Conservation (phyloP, 2,329 filamentous ascomycete species). For the Sporothrix luriei region DNA sequence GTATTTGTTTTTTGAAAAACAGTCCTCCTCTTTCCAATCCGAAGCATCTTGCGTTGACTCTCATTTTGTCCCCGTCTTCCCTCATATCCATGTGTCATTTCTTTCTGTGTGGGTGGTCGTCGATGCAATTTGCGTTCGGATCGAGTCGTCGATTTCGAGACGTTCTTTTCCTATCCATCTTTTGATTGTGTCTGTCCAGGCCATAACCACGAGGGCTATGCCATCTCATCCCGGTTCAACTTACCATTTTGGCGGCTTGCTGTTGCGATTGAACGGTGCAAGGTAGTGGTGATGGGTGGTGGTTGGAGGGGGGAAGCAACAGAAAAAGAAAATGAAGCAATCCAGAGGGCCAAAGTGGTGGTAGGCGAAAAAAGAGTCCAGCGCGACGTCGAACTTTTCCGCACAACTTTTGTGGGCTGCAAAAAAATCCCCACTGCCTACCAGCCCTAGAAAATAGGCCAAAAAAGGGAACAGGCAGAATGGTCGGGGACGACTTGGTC, state of each 20-base stretch:
- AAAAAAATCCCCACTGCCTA: constrained; percentile 42
- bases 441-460: constrained; percentile 41
- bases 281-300: constrained; percentile 42
- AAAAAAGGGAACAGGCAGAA: constrained; percentile 25
- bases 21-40: constrained; percentile 59
- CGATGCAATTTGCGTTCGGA: constrained; percentile 23
- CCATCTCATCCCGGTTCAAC: constrained; percentile 48
- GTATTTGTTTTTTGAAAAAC: constrained; percentile 37
- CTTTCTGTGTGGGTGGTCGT: constrained; percentile 9
- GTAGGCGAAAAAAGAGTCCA: constrained; percentile 36
- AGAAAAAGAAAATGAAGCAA: constrained; percentile 35
- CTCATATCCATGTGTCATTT: neutral
- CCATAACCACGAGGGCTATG: constrained; percentile 36
- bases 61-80: constrained; percentile 38
- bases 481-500: constrained; percentile 43
- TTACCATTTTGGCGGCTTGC: constrained; percentile 70
- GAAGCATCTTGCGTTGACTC: constrained; percentile 99
- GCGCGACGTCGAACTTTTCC: constrained; percentile 34
- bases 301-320: constrained; percentile 41
- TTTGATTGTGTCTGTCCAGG: constrained; percentile 8
- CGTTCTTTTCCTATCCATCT: neutral
- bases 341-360: constrained; percentile 4
- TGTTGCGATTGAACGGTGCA: constrained; percentile 42
- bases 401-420: constrained; percentile 44
- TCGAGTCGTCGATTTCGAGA: neutral